Percentiles rank a stretch among this genome's conserved stretches.
Evolutionary conservation across 768 basidiomycete species (phyloP).

Genomic region (Trametes maxima): DNA sequence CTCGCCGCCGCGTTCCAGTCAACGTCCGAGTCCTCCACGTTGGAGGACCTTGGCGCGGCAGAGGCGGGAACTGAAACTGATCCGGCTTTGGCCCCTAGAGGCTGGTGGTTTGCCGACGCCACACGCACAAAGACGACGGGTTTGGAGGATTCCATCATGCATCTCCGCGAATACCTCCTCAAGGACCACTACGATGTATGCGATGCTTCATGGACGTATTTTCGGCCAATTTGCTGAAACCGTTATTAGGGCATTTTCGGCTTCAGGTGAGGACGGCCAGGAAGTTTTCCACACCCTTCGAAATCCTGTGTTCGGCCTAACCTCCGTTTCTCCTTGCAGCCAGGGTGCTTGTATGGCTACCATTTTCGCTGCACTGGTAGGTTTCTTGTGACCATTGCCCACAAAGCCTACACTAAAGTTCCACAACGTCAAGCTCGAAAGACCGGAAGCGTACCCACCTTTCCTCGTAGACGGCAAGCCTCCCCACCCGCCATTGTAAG

Average conservation of each 20-base stretch:
- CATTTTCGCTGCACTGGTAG: constrained; percentile 66
- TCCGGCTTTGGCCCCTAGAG: constrained; percentile 59
- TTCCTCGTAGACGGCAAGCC: constrained; percentile 66
- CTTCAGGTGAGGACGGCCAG: constrained; percentile 55
- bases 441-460: constrained; percentile 51
- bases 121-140: constrained; percentile 56
- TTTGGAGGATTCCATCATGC: constrained; percentile 56
- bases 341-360: constrained; percentile 82
- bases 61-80: constrained; percentile 44
- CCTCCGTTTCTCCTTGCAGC: constrained; percentile 37
- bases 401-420: constrained; percentile 1
- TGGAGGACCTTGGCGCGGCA: constrained; percentile 43
- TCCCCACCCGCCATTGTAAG: constrained; percentile 77
- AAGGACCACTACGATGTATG: constrained; percentile 65
- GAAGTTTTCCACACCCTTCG: background rate
- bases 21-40: constrained; percentile 29
- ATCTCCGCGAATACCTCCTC: constrained; percentile 58
- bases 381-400: constrained; percentile 9
- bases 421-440: constrained; percentile 48
- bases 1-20: constrained; percentile 38
- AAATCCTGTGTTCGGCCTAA: background rate
- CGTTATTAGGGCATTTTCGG: constrained; percentile 69
- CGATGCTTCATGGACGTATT: constrained; percentile 34
- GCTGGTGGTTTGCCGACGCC: constrained; percentile 68
- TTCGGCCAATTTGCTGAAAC: constrained; percentile 1